phyloP scores from a whole-genome alignment of 768 basidiomycete species.

The Collybiopsis luxurians region DNA sequence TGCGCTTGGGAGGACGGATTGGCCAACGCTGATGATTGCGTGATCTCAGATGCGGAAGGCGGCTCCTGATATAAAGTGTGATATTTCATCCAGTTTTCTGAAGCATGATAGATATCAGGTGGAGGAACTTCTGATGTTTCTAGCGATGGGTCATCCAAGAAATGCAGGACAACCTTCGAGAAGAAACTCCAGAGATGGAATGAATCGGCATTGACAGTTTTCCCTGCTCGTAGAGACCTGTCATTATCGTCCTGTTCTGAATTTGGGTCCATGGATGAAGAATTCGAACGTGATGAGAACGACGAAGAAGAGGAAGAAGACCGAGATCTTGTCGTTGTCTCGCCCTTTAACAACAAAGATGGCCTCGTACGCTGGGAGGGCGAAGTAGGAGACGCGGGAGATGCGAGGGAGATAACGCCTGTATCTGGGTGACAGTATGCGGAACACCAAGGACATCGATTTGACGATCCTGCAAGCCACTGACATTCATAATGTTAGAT shows the following conservation, averaged over 20 bases:
- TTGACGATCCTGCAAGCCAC: constrained; percentile 1
- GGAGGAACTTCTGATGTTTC: background rate
- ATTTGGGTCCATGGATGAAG: background rate
- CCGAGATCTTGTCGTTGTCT: background rate
- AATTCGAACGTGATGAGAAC: background rate
- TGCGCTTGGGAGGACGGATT: background rate
- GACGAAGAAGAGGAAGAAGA: background rate
- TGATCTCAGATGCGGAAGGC: background rate
- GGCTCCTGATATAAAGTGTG: too few species aligned
- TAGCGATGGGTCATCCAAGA: background rate
- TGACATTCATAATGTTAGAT: background rate
- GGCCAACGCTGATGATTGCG: background rate
- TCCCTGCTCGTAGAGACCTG: background rate
- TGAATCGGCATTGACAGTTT: background rate
- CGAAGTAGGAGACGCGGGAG: background rate
- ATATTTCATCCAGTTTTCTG: too few species aligned
- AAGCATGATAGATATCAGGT: too few species aligned
- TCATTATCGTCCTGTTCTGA: background rate
- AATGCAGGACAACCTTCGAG: background rate
- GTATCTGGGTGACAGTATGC: constrained; percentile 1
- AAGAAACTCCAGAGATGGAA: background rate
- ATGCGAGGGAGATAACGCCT: background rate
- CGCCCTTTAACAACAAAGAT: too few species aligned
- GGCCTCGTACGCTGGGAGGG: background rate
- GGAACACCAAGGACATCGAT: background rate